Evolutionary conservation across 352 stramenopile genomes (phyloP), one percentile per base, ranked within the genome.

Genomic region (Thalassiosira sp.): DNA sequence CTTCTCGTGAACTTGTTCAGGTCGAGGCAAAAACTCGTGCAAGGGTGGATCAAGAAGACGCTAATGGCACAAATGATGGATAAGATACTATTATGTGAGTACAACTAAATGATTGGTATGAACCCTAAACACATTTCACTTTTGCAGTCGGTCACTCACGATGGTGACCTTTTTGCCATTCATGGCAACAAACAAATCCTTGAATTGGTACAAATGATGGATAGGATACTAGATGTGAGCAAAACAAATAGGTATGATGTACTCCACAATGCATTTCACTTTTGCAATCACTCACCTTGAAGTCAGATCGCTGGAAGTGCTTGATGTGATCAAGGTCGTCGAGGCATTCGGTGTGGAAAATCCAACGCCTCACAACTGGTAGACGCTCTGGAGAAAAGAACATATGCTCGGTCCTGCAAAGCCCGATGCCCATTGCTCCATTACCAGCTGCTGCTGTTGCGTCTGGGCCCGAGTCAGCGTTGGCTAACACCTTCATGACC

Each of bases 321-420:
- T 83, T 79, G 28, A 83, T 83, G 43, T 83, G 68, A 65, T 84
- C 71, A 1, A 84, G 24, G 28, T 84, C 65, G 22, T 89, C 79
- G 1, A 84, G 48, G 15, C 75, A 81, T 72, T 87, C 80, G 7
- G 62, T 85, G 22, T 81, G 73, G 16, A 90, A 80, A 24, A 90
- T 90, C 81, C 81, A 88, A 40, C 71, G 62, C n/a, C 79, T 65
- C 3, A 90, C 74, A 73, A 88, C 51, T 31, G 81, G 78, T 37
- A 90, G 61, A 53, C 84, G 70, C 25, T 81, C 81, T 43, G 78
- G 81, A 42, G n/a, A 20, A 56, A 94, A 94, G 72, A 94, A 94
- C 89, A 94, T 93, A 69, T 94, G 89, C 75, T 95, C 90, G 0
- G 89, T 93, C n/a, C 90, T 88, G 53, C 64, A 85, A 0, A 95